Conservation (phyloP, 2,329 filamentous ascomycete species). For the Fusarium nanum region DNA sequence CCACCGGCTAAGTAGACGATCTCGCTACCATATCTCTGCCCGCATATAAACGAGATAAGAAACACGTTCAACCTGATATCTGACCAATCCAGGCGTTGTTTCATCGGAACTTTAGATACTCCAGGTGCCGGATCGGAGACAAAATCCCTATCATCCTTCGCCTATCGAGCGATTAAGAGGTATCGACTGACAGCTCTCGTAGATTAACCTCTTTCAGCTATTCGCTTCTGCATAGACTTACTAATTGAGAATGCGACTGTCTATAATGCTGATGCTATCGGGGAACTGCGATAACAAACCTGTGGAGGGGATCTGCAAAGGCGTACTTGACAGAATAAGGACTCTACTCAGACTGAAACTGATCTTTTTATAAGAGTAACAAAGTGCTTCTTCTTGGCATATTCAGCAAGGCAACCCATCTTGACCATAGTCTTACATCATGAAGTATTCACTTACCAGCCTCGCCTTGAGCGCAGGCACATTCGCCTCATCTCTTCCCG, state of each 20-base stretch:
- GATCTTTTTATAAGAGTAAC: neutral
- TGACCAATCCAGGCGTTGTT: neutral
- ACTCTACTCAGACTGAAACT: too few species aligned
- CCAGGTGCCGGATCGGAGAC: neutral
- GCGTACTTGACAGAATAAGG: too few species aligned
- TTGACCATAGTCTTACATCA: neutral
- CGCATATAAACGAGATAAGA: neutral
- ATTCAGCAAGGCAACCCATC: fast-evolving
- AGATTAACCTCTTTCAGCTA: neutral
- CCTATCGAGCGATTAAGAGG: neutral
- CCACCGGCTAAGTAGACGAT: neutral
- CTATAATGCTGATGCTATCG: too few species aligned
- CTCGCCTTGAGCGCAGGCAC: neutral
- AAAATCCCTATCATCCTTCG: neutral
- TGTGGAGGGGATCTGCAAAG: too few species aligned
- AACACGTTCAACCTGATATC: too few species aligned
- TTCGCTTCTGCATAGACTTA: too few species aligned
- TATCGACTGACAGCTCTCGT: fast-evolving
- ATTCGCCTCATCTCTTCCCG: neutral
- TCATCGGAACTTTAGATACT: too few species aligned
- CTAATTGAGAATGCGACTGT: too few species aligned
- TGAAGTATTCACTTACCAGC: conserved; percentile 2
- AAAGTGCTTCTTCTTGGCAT: neutral
- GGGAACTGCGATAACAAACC: too few species aligned
- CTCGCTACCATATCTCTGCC: neutral